Conservation (phyloP, 2,329 filamentous ascomycete genomes). For the Fusarium drepaniforme region DNA sequence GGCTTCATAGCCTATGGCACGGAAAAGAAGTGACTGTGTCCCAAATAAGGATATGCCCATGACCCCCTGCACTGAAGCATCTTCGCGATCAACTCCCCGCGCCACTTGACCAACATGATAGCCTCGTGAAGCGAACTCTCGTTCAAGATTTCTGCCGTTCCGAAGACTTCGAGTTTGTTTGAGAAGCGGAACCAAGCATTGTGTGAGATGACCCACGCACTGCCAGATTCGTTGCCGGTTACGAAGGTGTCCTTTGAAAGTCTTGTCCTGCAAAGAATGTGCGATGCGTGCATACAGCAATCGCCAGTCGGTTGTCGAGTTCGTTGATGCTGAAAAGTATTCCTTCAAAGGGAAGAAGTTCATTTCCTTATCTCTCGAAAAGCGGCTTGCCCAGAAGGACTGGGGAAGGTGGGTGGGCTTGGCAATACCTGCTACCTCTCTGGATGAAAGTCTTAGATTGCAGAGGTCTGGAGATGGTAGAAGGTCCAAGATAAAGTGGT, state of each 20-base stretch:
- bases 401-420: not conserved
- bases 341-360: not conserved
- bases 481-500: not conserved
- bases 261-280: not conserved
- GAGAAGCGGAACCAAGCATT: not conserved
- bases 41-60: not conserved
- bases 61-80: not conserved
- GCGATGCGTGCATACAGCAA: not conserved
- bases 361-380: constrained; percentile 6
- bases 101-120: not conserved
- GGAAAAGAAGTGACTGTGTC: not conserved
- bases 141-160: accelerated
- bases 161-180: not conserved
- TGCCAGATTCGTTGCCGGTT: constrained; percentile 8
- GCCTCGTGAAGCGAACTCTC: not conserved
- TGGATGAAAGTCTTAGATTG: constrained; percentile 12
- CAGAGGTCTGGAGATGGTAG: constrained; percentile 1
- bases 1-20: accelerated
- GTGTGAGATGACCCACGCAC: not conserved
- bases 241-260: not conserved
- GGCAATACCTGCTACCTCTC: not conserved
- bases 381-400: constrained; percentile 26
- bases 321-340: accelerated
- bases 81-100: not conserved
- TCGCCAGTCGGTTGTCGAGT: not conserved